Evolutionary conservation across 2,329 filamentous ascomycete species (phyloP).

Genomic region (Microdochium bolleyi): DNA sequence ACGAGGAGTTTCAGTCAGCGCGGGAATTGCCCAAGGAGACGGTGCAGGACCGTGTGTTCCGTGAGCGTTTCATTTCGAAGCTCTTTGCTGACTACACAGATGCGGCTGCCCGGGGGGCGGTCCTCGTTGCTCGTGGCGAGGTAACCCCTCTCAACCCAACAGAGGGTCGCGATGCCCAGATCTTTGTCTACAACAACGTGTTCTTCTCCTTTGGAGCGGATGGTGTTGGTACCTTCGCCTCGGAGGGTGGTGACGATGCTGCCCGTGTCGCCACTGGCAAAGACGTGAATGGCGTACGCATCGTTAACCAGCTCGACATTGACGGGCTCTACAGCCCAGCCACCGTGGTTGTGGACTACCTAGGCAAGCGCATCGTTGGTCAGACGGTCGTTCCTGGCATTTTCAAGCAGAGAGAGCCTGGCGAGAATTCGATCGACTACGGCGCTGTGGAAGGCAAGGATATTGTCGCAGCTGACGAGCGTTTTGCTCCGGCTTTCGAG

Average conservation of each 20-base stretch:
- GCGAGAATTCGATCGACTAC: constrained; percentile 98
- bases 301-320: constrained; percentile 96
- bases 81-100: constrained; percentile 97
- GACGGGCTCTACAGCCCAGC: constrained; percentile 90
- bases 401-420: constrained; percentile 95
- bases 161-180: constrained; percentile 86
- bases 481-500: constrained; percentile 76
- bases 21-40: constrained; percentile 88
- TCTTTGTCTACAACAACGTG: constrained; percentile 99
- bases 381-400: constrained; percentile 98
- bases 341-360: constrained; percentile 92
- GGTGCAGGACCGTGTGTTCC: constrained; percentile 92
- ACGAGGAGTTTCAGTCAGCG: constrained; percentile 97
- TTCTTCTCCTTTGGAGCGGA: constrained; percentile 99
- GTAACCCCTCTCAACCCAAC: constrained; percentile 92
- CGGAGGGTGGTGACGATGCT: constrained; percentile 93
- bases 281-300: constrained; percentile 86
- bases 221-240: constrained; percentile 93
- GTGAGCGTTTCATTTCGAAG: constrained; percentile 88
- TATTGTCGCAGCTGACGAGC: constrained; percentile 81
- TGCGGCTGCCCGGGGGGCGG: constrained; percentile 83
- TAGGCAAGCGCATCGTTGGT: constrained; percentile 93
- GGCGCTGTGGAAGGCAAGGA: constrained; percentile 97
- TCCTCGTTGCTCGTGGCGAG: constrained; percentile 86
- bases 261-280: constrained; percentile 94